Conservation (phyloP, 768 basidiomycete species). For the Cystofilobasidium ferigula region DNA sequence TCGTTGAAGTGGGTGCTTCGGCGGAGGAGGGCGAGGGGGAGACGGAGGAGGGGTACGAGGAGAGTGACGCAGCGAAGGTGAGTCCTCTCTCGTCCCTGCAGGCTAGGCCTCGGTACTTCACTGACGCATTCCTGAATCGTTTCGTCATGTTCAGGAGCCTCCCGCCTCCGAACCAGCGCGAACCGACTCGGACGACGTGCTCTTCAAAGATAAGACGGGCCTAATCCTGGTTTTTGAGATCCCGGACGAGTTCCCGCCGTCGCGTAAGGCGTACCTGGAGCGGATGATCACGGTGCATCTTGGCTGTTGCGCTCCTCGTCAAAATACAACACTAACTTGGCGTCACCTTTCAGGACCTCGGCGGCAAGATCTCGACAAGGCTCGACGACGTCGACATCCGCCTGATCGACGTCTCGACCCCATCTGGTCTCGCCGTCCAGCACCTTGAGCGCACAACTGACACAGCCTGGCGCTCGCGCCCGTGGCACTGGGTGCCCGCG, state of each 20-base stretch:
- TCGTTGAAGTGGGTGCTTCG: too few species aligned
- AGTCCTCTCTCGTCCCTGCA: too few species aligned
- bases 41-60: too few species aligned
- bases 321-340: background rate
- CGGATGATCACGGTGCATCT: conserved; percentile 3
- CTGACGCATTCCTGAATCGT: too few species aligned
- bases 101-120: too few species aligned
- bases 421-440: background rate
- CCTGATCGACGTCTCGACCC: conserved; percentile 3
- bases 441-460: background rate
- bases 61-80: too few species aligned
- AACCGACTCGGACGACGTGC: background rate
- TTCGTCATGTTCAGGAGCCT: too few species aligned
- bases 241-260: background rate
- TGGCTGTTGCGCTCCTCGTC: background rate
- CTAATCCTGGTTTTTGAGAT: background rate
- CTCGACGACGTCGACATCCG: conserved; percentile 4
- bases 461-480: background rate
- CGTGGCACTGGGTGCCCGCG: conserved; percentile 15
- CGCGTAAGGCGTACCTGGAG: background rate
- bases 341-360: background rate
- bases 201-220: background rate
- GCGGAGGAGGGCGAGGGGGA: too few species aligned
- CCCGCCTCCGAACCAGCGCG: background rate
- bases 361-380: background rate